Percentiles rank a stretch among this genome's conserved stretches.
These are phyloP conservation scores for Dioscorea alata DNA, from an alignment of 106 monocot genomes.

Conservation along the genomic window DNA sequence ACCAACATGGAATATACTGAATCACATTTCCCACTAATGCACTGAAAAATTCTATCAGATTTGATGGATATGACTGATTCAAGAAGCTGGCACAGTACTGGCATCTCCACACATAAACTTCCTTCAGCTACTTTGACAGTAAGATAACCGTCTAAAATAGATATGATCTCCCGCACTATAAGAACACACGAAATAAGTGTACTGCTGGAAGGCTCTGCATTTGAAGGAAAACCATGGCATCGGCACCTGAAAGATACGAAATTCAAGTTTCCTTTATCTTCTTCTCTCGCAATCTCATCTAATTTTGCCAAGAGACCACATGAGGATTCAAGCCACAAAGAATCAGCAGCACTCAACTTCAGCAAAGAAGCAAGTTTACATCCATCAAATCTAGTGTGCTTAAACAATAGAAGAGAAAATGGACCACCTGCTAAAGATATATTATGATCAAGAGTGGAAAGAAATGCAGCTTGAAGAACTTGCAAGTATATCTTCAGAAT, in stretches of 20 bases:
- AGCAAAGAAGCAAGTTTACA: slow-evolving; percentile 42
- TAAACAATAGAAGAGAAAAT: slow-evolving; percentile 60
- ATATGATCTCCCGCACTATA: slow-evolving; percentile 51
- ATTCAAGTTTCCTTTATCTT: slow-evolving; percentile 15
- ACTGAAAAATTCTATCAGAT: slow-evolving; percentile 55
- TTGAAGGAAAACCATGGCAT: slow-evolving; percentile 82
- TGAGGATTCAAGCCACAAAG: slow-evolving; percentile 36
- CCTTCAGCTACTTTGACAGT: slow-evolving; percentile 34
- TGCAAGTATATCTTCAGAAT: slow-evolving; percentile 50
- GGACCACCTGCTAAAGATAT: slow-evolving; percentile 18
- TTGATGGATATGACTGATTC: slow-evolving; percentile 48
- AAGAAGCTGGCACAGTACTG: slow-evolving; percentile 34
- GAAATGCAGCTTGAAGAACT: slow-evolving; percentile 50
- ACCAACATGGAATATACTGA: slow-evolving; percentile 41
- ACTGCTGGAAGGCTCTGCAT: slow-evolving; percentile 45
- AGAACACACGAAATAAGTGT: slow-evolving; percentile 66
- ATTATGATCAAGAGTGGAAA: slow-evolving; percentile 35
- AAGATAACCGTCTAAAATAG: slow-evolving; percentile 46
- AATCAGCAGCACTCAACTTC: slow-evolving; percentile 36
- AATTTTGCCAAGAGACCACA: slow-evolving; percentile 50
- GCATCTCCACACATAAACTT: slow-evolving; percentile 22
- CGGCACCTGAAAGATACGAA: slow-evolving; percentile 29
- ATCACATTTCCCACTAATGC: slow-evolving; percentile 66
- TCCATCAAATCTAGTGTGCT: slow-evolving; percentile 50
- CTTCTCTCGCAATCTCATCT: slow-evolving; percentile 34